Evolutionary conservation across 1,284 basidiomycete genomes (phyloP), one percentile per base, ranked within the genome.

Genomic region (Marasmius tenuissimus): DNA sequence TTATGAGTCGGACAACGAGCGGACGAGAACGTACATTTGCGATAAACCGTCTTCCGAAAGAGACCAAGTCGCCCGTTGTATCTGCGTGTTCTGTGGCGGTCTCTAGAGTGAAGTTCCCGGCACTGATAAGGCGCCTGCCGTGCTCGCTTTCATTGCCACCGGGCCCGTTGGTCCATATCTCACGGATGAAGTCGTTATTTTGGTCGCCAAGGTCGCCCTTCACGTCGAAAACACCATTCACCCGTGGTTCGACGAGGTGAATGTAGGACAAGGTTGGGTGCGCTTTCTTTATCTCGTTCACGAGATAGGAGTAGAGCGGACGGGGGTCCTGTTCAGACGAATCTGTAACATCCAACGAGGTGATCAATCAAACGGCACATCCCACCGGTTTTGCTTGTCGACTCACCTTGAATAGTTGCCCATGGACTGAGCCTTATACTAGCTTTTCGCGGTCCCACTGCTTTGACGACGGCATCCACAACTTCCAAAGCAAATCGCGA

Each of bases 31-130:
- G 65, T 63, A 79, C 75, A 61, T 78, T 79, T 10, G 75, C 70
- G 64, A 83, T 81, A 65, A 79, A 85, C 60, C 67, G 69, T 22
- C 83, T 69, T 3, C 82, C 83, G 62, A 81, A 78, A 0, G 75
- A 78, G 49, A 82, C 69, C 35, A 79, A 18, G 66, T 77, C 63
- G 18, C 63, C 64, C 12, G 20, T 47, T 69, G 70, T 51, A 0
- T 65, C 58, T 10, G 58, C 65, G n/a, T 10, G 53, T 47, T 16
- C 42, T 67, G 59, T 59, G 8, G 63, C 64, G 14, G 57, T 20
- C 16, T 59, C 57, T 33, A 48, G n/a, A 27, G 45, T 51, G 50
- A n/a, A 57, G 27, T 57, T 45, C 16, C 54, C 58, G 22, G 57
- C 33, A 48, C 22, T 22, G 22, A 59, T 67, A 37, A 54, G 55